These are phyloP conservation scores for Neurospora sublineolata DNA, from an alignment of 495 filamentous ascomycete species.

Conservation along the genomic window DNA sequence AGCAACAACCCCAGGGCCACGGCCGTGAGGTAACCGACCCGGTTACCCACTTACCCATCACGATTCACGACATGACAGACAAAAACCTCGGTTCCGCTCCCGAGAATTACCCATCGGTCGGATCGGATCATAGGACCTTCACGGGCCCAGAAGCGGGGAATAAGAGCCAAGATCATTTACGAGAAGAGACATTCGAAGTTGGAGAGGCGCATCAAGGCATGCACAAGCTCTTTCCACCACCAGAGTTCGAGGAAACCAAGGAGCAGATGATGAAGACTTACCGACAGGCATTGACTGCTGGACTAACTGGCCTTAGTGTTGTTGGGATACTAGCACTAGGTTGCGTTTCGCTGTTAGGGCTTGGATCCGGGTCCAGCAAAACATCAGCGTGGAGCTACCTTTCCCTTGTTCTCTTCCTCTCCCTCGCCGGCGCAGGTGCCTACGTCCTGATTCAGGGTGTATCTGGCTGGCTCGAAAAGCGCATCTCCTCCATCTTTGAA, in stretches of 20 bases:
- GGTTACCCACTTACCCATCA: conserved; percentile 54
- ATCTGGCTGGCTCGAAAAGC: conserved; percentile 41
- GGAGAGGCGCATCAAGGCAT: conserved; percentile 39
- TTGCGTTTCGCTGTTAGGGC: neutral
- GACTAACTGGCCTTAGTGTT: neutral
- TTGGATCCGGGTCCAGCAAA: neutral
- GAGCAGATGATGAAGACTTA: conserved; percentile 37
- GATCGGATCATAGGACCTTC: conserved; percentile 26
- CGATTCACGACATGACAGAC: conserved; percentile 52
- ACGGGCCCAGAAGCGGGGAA: conserved; percentile 36
- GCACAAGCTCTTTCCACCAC: conserved; percentile 51
- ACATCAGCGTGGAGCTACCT: neutral
- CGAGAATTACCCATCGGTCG: conserved; percentile 41
- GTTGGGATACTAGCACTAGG: neutral
- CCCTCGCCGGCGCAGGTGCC: conserved; percentile 18
- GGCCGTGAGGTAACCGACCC: conserved; percentile 61
- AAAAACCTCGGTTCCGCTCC: conserved; percentile 44
- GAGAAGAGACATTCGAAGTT: conserved; percentile 34
- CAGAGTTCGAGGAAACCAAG: conserved; percentile 38
- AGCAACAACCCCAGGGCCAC: conserved; percentile 34
- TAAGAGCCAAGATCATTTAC: conserved; percentile 35
- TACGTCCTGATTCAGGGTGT: conserved; percentile 31
- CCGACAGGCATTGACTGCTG: conserved; percentile 21
- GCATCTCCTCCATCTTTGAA: conserved; percentile 43
- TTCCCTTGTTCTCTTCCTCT: conserved; percentile 9